phyloP scores from a whole-genome alignment of 768 basidiomycete species.

The Coprinopsis strossmayeri region DNA sequence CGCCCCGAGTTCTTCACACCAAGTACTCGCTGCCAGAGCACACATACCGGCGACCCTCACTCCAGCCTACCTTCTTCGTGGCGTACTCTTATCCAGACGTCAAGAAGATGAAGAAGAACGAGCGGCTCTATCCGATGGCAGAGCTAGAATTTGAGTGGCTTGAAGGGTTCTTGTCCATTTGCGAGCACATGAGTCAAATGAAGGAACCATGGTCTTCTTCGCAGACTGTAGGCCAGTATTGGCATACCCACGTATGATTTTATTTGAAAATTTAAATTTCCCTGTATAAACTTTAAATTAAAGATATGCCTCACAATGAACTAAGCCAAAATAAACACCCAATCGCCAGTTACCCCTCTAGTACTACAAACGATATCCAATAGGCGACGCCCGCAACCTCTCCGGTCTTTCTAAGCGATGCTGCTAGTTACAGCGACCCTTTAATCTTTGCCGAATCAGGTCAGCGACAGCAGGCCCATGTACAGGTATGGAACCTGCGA shows the following conservation, averaged over 20 bases:
- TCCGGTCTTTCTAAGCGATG: too few species aligned
- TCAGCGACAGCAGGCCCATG: neutral
- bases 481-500: neutral
- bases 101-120: slow-evolving; percentile 3
- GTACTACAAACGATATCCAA: too few species aligned
- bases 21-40: slow-evolving; percentile 11
- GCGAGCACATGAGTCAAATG: slow-evolving; percentile 18
- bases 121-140: slow-evolving; percentile 12
- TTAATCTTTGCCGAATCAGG: neutral
- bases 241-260: slow-evolving; percentile 11
- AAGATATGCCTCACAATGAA: too few species aligned
- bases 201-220: slow-evolving; percentile 15
- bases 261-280: too few species aligned
- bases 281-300: too few species aligned
- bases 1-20: slow-evolving; percentile 10
- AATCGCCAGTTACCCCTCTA: too few species aligned
- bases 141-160: slow-evolving; percentile 20
- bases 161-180: slow-evolving; percentile 19
- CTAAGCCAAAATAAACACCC: too few species aligned
- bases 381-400: too few species aligned
- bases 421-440: too few species aligned
- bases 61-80: slow-evolving; percentile 13
- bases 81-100: slow-evolving; percentile 1
- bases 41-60: neutral
- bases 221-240: slow-evolving; percentile 19